A percentile compares a stretch with the other conserved stretches of the same genome.
These are phyloP conservation scores for Trametes hirsuta DNA, from an alignment of 1,284 basidiomycete genomes.

Conservation along the genomic window DNA sequence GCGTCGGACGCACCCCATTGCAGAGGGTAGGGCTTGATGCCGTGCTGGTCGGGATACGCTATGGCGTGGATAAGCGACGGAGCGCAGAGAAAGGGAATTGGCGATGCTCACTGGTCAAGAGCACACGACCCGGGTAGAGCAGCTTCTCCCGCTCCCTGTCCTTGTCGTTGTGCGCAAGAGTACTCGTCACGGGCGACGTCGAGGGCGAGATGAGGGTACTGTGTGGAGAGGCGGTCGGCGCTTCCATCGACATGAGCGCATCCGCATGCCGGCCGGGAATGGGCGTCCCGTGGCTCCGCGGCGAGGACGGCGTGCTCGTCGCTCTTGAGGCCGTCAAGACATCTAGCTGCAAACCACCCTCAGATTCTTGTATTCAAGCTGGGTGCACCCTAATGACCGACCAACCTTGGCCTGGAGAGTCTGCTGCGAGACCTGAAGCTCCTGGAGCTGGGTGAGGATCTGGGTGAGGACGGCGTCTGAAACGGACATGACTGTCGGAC, in stretches of 20 bases:
- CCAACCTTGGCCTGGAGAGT: constrained; percentile 73
- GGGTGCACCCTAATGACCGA: not conserved
- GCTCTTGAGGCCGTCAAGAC: constrained; percentile 31
- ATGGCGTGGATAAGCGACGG: constrained; percentile 5
- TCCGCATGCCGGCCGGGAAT: constrained; percentile 28
- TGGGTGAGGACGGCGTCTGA: constrained; percentile 70
- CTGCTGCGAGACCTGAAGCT: constrained; percentile 73
- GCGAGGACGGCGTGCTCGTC: constrained; percentile 32
- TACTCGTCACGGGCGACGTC: constrained; percentile 30
- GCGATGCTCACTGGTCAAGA: constrained; percentile 72
- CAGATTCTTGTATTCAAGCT: not conserved
- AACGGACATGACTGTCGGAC: constrained; percentile 42
- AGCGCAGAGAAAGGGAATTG: constrained; percentile 6
- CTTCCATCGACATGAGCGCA: constrained; percentile 23
- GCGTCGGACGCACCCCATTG: constrained; percentile 81
- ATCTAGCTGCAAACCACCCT: constrained; percentile 39
- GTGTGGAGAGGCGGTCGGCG: constrained; percentile 30
- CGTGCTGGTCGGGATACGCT: constrained; percentile 77
- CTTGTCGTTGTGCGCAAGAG: constrained; percentile 23
- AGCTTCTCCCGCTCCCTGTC: constrained; percentile 75
- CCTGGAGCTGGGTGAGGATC: constrained; percentile 70
- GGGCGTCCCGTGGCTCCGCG: constrained; percentile 28
- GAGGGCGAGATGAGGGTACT: constrained; percentile 22
- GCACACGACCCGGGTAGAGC: constrained; percentile 77
- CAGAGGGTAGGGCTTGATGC: constrained; percentile 78